Evolutionary conservation across 768 basidiomycete species (phyloP), one percentile per base, ranked within the genome.

Genomic region (Pholiota microspora): DNA sequence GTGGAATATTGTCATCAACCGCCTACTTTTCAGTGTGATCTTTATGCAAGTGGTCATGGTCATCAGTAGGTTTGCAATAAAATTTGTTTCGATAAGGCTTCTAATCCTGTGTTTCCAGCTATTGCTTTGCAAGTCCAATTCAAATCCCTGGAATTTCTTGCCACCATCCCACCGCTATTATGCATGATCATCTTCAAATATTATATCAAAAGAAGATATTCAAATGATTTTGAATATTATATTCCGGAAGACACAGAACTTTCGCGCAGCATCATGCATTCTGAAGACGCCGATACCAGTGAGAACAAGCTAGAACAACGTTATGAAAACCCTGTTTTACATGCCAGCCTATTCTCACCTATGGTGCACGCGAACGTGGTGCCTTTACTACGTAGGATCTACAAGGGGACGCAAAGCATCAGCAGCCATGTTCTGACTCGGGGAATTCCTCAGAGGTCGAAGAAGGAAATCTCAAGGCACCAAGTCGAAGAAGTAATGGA

Each of bases 271-370:
- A 81, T 85, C 52, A 73, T 88, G 1, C 78, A 88, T 61, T 84
- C 88, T 0, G 78, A 80, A 36, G 78, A 80, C 29, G 74, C 76
- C 1, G 90, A 92, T 62, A 72, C 73, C 23, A 69, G 71, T n/a
- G 77, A 79, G 36, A 73, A 82, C 58, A 81, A 86, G 31, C 80
- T 94, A 32, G 81, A 82, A 71, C 84, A 83, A 62, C 84, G 92
- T 23, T 95, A 94, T 73, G 85, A 89, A 1, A 91, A 94, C 66
- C 91, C 93, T 1, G 85, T 89, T 10, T 73, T 94, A 27, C 82
- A 88, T 50, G 68, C 76, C 6, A 84, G 89, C 48, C 74, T 91
- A 51, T 84, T 88, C 64, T 85, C 82, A 12, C 87, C 85, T 0
- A 83, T 86, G 83, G 65, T 88, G 12, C 87, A 85, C 56, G 80